These are phyloP conservation scores for Kuraishia molischiana DNA, from an alignment of 805 yeast species.

Conservation along the genomic window DNA sequence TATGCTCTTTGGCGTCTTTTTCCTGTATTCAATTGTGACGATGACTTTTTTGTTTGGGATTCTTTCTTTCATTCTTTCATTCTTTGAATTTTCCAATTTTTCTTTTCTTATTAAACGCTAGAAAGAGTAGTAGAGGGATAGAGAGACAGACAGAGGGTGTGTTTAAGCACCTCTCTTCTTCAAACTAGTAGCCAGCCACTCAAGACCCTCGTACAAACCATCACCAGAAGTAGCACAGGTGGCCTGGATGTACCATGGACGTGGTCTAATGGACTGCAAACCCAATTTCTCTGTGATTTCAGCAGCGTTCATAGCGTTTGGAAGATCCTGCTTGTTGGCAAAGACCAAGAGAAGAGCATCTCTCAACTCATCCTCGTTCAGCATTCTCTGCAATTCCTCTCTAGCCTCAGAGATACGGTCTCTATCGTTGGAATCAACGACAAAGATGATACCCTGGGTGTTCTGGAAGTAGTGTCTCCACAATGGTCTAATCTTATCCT, in stretches of 20 bases:
- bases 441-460: slow-evolving; percentile 97
- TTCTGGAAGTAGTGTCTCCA: slow-evolving; percentile 99
- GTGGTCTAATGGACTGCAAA: slow-evolving; percentile 92
- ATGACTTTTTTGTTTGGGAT: too few relatives aligned
- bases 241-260: slow-evolving; percentile 99
- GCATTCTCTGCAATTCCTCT: slow-evolving; percentile 96
- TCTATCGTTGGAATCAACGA: slow-evolving; percentile 96
- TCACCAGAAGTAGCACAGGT: slow-evolving; percentile 99
- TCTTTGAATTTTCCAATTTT: too few relatives aligned
- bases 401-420: slow-evolving; percentile 97
- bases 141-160: too few relatives aligned
- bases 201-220: slow-evolving; percentile 95
- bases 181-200: slow-evolving; percentile 90
- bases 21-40: too few relatives aligned
- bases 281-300: slow-evolving; percentile 97
- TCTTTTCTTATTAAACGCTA: too few relatives aligned
- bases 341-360: slow-evolving; percentile 92
- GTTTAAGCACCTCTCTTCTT: too few relatives aligned
- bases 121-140: too few relatives aligned
- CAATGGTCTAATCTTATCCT: slow-evolving; percentile 95
- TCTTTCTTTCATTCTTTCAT: too few relatives aligned
- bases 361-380: slow-evolving; percentile 96
- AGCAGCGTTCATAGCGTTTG: slow-evolving; percentile 98
- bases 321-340: slow-evolving; percentile 98
- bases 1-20: too few relatives aligned